A percentile compares a stretch with the other conserved stretches of the same genome.
Evolutionary conservation across 2,329 filamentous ascomycete genomes (phyloP).

Genomic region (Fusarium tricinctum): DNA sequence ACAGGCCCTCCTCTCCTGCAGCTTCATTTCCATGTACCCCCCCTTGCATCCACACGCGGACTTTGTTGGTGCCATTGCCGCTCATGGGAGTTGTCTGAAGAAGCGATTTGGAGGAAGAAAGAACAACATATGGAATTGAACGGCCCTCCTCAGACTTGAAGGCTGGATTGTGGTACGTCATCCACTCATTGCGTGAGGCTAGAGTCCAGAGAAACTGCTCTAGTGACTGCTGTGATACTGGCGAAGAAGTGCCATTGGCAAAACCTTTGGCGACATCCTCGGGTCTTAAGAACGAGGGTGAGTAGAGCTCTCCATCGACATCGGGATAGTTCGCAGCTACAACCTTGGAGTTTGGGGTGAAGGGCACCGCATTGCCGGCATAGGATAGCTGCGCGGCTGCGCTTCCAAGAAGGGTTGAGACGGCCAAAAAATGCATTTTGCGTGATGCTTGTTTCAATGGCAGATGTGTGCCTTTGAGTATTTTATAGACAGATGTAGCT

Average conservation of each 20-base stretch:
- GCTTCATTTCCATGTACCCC: slow-evolving; percentile 54
- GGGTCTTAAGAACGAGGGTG: slow-evolving; percentile 28
- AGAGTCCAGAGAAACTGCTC: slow-evolving; percentile 23
- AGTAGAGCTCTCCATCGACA: slow-evolving; percentile 28
- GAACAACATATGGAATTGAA: slow-evolving; percentile 30
- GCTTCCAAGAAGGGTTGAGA: not conserved
- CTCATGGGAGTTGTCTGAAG: not conserved
- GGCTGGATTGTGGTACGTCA: slow-evolving; percentile 31
- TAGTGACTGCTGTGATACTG: slow-evolving; percentile 16
- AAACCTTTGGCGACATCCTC: slow-evolving; percentile 11
- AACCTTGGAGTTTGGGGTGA: not conserved
- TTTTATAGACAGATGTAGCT: too few species aligned
- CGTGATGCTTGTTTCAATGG: too few species aligned
- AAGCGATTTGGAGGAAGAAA: slow-evolving; percentile 10
- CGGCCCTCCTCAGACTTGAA: slow-evolving; percentile 39
- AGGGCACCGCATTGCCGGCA: slow-evolving; percentile 23
- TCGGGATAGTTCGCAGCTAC: slow-evolving; percentile 33
- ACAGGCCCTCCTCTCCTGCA: slow-evolving; percentile 50
- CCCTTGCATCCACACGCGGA: slow-evolving; percentile 52
- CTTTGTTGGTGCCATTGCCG: slow-evolving; percentile 39
- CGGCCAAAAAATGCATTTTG: slow-evolving; percentile 8
- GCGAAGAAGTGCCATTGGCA: slow-evolving; percentile 28
- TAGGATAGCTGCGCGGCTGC: slow-evolving; percentile 18
- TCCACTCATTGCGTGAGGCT: slow-evolving; percentile 27
- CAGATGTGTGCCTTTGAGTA: too few species aligned